Conservation (phyloP, 768 basidiomycete genomes). For the Cystofilobasidium bisporidii region DNA sequence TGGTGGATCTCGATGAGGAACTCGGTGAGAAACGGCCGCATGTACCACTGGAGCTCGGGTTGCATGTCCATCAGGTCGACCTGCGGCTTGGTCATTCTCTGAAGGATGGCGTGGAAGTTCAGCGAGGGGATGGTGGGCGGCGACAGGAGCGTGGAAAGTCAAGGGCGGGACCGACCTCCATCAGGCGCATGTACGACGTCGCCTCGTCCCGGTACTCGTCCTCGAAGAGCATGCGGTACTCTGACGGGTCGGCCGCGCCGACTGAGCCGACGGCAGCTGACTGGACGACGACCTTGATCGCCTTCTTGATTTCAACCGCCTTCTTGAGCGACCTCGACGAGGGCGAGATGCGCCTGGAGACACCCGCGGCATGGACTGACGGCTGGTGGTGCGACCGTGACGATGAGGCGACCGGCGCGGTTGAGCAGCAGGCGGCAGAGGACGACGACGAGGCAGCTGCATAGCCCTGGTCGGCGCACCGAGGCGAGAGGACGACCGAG, state of each 20-base stretch:
- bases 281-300: slow-evolving; percentile 49
- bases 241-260: slow-evolving; percentile 28
- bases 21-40: slow-evolving; percentile 97
- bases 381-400: not conserved
- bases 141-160: not conserved
- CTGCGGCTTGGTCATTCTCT: slow-evolving; percentile 72
- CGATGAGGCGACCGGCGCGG: not conserved
- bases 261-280: slow-evolving; percentile 50
- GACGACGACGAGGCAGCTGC: not conserved
- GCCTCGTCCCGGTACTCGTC: slow-evolving; percentile 95
- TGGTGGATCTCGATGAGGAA: slow-evolving; percentile 98
- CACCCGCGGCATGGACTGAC: too few species aligned
- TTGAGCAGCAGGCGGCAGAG: not conserved
- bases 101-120: slow-evolving; percentile 11
- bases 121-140: slow-evolving; percentile 27
- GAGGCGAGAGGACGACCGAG: slow-evolving; percentile 57
- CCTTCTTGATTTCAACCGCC: slow-evolving; percentile 42
- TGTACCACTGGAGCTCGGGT: slow-evolving; percentile 97
- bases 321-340: slow-evolving; percentile 45
- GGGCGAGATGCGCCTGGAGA: slow-evolving; percentile 44
- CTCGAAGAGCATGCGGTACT: slow-evolving; percentile 70
- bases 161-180: slow-evolving; percentile 70
- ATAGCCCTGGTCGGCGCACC: slow-evolving; percentile 7
- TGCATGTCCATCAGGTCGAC: slow-evolving; percentile 97
- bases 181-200: slow-evolving; percentile 84